Evolutionary conservation across 495 filamentous ascomycete genomes (phyloP), one percentile per base, ranked within the genome.

Genomic region (Amniculicola lignicola): DNA sequence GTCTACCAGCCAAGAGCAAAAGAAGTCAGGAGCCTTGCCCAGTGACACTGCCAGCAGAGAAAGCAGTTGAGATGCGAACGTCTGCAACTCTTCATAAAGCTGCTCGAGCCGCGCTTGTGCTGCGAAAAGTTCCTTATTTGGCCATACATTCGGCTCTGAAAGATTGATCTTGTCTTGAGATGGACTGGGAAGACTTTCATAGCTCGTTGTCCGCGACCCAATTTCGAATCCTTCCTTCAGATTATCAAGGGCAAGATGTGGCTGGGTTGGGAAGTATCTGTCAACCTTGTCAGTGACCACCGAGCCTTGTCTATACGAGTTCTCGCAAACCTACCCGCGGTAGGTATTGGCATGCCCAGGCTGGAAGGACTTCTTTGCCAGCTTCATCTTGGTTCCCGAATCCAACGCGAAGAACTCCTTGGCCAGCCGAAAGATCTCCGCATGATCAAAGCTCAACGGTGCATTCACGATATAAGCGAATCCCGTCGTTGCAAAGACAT

Each of bases 141-240:
- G 71, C 70, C 72, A 76, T 35, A 75, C 64, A 47, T 77, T 79
- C 0, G 69, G 55, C 52, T 76, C 75, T 7, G 69, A 63, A 11
- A 79, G 62, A 45, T 72, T 60, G 67, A 75, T 71, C 31, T 67
- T 67, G n/a, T 21, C 15, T 6, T 14, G 16, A 15, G 45, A 19
- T 16, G 45, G 11, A 4, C 14, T 12, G 1, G 21, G 3, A n/a
- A n/a, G n/a, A n/a, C n/a, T n/a, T n/a, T n/a, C n/a, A 46, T 31
- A 19, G 25, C 15, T 27, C 2, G 9, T 11, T 11, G 28, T 4
- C 54, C 60, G 33, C 14, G 69, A 67, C 11, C 75, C 75, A 27
- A 75, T 69, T 48, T 77, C 75, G 58, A 79, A 77, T 2, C 74
- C 74, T 61, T 77, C 74, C 57, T 77, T 77, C 18, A 75, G 62